Evolutionary conservation across 2,329 filamentous ascomycete species (phyloP).

Genomic region (Fusarium sp.): DNA sequence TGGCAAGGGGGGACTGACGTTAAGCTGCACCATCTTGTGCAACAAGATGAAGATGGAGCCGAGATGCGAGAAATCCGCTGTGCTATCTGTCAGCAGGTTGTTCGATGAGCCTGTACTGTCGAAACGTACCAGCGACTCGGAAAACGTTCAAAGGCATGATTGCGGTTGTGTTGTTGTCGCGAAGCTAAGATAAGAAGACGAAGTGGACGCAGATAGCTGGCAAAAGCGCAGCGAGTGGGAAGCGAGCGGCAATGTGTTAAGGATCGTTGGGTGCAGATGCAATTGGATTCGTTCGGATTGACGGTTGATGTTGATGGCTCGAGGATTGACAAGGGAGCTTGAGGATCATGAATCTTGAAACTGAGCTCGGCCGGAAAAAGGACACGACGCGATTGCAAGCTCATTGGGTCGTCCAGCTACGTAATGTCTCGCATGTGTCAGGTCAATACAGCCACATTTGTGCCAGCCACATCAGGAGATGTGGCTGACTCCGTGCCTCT

Average conservation of each 20-base stretch:
- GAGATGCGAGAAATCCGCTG: constrained; percentile 96
- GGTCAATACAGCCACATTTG: constrained; percentile 13
- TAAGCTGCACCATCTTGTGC: constrained; percentile 95
- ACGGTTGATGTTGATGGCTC: constrained; percentile 31
- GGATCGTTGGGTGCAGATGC: constrained; percentile 15
- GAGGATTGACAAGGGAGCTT: constrained; percentile 45
- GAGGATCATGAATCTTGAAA: constrained; percentile 46
- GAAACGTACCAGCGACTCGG: constrained; percentile 67
- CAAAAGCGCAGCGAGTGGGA: constrained; percentile 36
- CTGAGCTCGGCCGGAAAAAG: constrained; percentile 47
- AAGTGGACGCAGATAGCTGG: constrained; percentile 36
- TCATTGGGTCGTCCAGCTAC: constrained; percentile 49
- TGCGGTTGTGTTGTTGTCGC: constrained; percentile 32
- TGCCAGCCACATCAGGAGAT: constrained; percentile 7
- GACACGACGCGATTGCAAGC: constrained; percentile 53
- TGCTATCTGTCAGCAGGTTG: constrained; percentile 39
- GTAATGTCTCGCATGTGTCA: constrained; percentile 37
- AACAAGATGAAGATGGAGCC: constrained; percentile 94
- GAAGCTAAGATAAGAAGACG: constrained; percentile 29
- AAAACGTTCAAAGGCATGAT: constrained; percentile 71
- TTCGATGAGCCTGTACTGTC: background rate
- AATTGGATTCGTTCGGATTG: constrained; percentile 37
- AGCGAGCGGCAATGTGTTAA: constrained; percentile 37
- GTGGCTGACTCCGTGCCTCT: constrained; percentile 11
- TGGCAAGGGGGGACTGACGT: constrained; percentile 69